Conservation (phyloP, 192 early-diverging fungal species). For the Geosiphon pyriformis region DNA sequence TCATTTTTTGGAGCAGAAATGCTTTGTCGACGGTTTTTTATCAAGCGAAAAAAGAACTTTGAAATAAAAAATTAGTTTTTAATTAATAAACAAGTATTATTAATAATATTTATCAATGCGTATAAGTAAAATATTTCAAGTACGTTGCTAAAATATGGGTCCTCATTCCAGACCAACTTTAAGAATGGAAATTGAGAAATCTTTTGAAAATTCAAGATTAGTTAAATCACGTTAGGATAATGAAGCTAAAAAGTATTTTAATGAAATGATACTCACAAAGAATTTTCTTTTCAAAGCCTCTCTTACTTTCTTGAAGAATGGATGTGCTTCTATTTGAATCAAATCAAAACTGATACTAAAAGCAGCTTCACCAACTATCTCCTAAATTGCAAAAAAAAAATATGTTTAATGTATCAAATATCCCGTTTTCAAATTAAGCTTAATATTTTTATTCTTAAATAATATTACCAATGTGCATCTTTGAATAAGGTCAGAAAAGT, state of each 20-base stretch:
- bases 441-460: no score
- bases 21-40: neutral
- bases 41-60: neutral
- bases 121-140: slow-evolving; percentile 1
- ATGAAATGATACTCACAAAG: no score
- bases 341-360: slow-evolving; percentile 50
- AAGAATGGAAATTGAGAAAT: neutral
- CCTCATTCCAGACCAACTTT: no score
- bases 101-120: neutral
- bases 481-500: no score
- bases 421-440: neutral
- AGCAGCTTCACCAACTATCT: slow-evolving; percentile 48
- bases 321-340: slow-evolving; percentile 40
- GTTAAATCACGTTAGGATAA: no score
- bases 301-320: slow-evolving; percentile 34
- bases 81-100: neutral
- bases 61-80: neutral
- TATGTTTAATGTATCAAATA: neutral
- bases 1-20: slow-evolving; percentile 12
- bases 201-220: neutral
- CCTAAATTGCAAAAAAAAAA: slow-evolving; percentile 22
- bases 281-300: slow-evolving; percentile 11
- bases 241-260: no score
- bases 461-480: no score
- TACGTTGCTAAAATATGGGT: neutral